Percentiles rank a stretch among this genome's conserved stretches.
Conservation (phyloP, 1,139 yeast species). For the Magnusiomyces sp. region DNA sequence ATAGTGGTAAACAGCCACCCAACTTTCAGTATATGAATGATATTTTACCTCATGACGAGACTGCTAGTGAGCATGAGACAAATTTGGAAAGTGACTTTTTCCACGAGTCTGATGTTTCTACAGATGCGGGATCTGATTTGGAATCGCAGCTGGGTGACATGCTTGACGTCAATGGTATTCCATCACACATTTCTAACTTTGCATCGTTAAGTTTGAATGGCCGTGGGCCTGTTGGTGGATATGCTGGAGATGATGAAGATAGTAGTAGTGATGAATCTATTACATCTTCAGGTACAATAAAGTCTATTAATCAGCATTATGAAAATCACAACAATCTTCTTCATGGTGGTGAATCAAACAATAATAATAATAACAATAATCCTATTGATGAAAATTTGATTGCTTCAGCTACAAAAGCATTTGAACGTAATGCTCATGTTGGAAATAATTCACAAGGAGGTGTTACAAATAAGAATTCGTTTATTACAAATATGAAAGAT, state of each 20-base stretch:
- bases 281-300: not conserved
- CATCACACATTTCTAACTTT: not conserved
- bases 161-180: constrained; percentile 2
- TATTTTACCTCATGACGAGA: constrained; percentile 4
- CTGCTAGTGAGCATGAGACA: constrained; percentile 1
- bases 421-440: not conserved
- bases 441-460: not conserved
- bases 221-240: constrained; percentile 1
- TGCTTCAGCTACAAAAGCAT: not conserved
- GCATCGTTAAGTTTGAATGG: not conserved
- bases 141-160: constrained; percentile 3
- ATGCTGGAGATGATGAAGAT: not conserved
- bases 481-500: not conserved
- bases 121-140: not conserved
- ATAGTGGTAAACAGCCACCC: not conserved
- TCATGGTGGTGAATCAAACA: no score
- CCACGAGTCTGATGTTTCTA: not conserved
- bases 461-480: not conserved
- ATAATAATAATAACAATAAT: no score
- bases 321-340: not conserved
- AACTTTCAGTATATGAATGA: not conserved
- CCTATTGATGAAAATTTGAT: not conserved
- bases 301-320: not conserved
- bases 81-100: constrained; percentile 1
- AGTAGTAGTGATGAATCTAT: not conserved